Base-by-base conservation (phyloP, 2,329 filamentous ascomycete species). In the Diplodia scrobiculata region DNA sequence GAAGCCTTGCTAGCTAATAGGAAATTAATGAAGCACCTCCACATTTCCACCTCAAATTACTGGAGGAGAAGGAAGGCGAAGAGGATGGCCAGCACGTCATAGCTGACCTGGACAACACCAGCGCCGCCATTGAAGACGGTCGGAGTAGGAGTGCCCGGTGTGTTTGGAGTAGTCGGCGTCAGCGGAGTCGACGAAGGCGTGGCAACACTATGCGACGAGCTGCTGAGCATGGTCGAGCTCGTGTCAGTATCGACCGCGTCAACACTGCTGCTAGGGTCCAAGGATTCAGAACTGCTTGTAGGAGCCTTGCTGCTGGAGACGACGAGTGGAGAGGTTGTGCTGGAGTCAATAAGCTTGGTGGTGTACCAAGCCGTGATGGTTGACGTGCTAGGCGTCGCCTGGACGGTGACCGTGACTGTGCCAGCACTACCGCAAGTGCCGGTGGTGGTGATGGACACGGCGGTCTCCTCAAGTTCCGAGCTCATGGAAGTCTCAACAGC, bases 111-210 rank as follows among this genome's bases (percentile, higher is more conserved):
- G n/a, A 62, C 5, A 2, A n/a, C 19, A 17, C 17, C 9, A 13
- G 58, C 38, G 14, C 41, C 45, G 11, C 58, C 58, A 19, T 19
- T 36, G 41, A 50, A 50, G 14, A 29, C 36, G 7, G 55, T 48
- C 25, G 41, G 25, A 17, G 25, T 38, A 36, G 41, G 41, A 17
- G 19, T 47, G n/a, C 38, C 38, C 11, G 34, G 34, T 1, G n/a
- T 34, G 62, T 11, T 29, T 2, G 62, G 29, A 9, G 63, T 55
- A 2, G 19, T 9, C 10, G 63, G 63, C 17, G 63, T 65, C 17
- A 25, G 36, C 6, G 63, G 63, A 6, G 36, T 54, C 10, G 13
- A 11, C 10, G 50, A 36, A 34, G 34, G 52, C 21, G 34, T 38
- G 34, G 13, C 6, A 19, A 48, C 5, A n/a, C 11, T 27, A 2